Conservation (phyloP, 2,329 filamentous ascomycete genomes). For the Clonostachys solani region DNA sequence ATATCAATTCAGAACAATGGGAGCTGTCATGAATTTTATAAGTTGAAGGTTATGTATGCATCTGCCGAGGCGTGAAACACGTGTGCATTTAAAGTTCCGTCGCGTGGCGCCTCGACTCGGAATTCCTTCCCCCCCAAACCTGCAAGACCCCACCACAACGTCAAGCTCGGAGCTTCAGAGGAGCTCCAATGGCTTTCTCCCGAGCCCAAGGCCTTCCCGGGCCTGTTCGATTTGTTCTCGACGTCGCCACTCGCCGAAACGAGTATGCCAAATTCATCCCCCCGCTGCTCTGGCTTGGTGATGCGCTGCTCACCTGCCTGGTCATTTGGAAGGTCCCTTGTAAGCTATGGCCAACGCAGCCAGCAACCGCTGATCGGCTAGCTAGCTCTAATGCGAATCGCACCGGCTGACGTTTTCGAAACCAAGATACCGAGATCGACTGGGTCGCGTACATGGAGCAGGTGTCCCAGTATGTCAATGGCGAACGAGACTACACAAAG, state of each 20-base stretch:
- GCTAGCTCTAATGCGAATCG: background rate
- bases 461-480: conserved; percentile 70
- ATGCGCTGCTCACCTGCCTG: conserved; percentile 66
- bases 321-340: conserved; percentile 82
- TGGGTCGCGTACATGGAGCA: conserved; percentile 98
- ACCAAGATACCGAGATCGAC: conserved; percentile 88
- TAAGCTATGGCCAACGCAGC: conserved; percentile 35
- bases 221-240: conserved; percentile 19
- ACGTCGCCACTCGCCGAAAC: conserved; percentile 44
- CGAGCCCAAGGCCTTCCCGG: background rate
- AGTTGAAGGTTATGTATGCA: background rate
- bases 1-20: too few relatives aligned
- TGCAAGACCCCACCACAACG: background rate
- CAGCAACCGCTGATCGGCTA: background rate
- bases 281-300: conserved; percentile 62
- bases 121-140: conserved; percentile 3
- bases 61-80: background rate
- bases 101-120: background rate
- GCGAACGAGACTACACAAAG: conserved; percentile 83
- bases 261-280: conserved; percentile 45
- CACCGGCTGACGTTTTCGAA: background rate
- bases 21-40: too few relatives aligned
- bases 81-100: too few relatives aligned
- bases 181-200: conserved; percentile 16
- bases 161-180: conserved; percentile 8